These are phyloP conservation scores for Wallacemonas sp. DNA, from an alignment of 208 protist genomes.

Conservation along the genomic window DNA sequence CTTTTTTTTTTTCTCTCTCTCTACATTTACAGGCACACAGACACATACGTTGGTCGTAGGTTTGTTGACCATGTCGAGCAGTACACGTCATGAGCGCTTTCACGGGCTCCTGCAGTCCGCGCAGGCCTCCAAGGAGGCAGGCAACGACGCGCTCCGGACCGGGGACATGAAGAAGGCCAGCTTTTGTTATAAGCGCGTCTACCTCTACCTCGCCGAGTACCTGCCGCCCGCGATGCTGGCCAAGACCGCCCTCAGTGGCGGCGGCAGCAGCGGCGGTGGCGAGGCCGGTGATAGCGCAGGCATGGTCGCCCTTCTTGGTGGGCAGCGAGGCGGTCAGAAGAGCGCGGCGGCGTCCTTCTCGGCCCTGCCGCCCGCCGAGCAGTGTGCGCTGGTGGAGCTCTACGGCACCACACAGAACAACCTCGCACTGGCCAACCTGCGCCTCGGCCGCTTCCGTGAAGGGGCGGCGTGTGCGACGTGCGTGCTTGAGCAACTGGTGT, in stretches of 20 bases:
- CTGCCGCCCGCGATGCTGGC: conserved; percentile 26
- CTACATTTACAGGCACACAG: neutral
- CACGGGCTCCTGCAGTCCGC: conserved; percentile 30
- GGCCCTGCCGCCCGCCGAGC: conserved; percentile 15
- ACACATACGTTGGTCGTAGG: neutral
- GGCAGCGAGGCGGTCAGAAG: neutral
- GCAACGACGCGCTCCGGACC: conserved; percentile 44
- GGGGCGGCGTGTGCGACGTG: conserved; percentile 41
- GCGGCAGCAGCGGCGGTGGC: neutral
- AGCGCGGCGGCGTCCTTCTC: neutral
- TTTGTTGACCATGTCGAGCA: neutral
- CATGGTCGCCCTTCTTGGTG: conserved; percentile 21
- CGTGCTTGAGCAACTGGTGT: conserved; percentile 26
- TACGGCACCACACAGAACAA: conserved; percentile 56
- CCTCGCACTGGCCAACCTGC: conserved; percentile 47
- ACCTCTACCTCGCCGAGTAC: conserved; percentile 65
- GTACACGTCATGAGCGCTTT: neutral
- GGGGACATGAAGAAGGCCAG: conserved; percentile 40
- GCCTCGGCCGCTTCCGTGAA: conserved; percentile 50
- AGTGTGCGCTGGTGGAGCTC: conserved; percentile 30
- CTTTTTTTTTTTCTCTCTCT: neutral
- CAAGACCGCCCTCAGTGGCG: neutral
- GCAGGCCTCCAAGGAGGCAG: conserved; percentile 46
- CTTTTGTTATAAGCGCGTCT: conserved; percentile 79
- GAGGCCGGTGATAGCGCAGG: conserved; percentile 17